Conservation (phyloP, 306 rosid genomes). For the Citrullus colocynthis region DNA sequence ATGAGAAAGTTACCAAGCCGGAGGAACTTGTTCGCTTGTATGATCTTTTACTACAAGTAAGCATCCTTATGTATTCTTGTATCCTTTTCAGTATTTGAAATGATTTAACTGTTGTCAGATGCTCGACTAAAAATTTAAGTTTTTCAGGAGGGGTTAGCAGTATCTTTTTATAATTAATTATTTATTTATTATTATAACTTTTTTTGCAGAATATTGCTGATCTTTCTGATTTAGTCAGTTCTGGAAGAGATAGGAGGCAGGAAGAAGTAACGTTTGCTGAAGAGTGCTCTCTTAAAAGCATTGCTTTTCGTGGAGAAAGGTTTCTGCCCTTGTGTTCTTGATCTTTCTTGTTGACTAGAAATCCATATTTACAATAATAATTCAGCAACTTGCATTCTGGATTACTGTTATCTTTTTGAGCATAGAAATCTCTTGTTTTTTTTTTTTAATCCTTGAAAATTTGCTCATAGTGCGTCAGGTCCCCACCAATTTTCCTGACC, state of each 20-base stretch:
- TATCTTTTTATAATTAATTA: neutral
- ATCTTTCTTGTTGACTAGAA: slow-evolving; percentile 2
- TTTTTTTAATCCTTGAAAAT: neutral
- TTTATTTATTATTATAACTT: neutral
- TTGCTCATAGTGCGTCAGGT: neutral
- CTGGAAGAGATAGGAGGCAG: slow-evolving; percentile 69
- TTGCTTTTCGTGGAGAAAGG: slow-evolving; percentile 90
- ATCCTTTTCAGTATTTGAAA: neutral
- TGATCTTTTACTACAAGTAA: slow-evolving; percentile 84
- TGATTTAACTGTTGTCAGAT: neutral
- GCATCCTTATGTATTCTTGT: slow-evolving; percentile 6
- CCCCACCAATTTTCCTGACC: neutral
- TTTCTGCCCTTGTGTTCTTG: slow-evolving; percentile 17
- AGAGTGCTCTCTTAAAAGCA: slow-evolving; percentile 54
- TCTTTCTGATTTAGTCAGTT: slow-evolving; percentile 88
- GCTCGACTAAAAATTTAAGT: neutral
- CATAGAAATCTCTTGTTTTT: neutral
- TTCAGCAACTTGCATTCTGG: neutral
- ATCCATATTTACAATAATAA: slow-evolving; percentile 1
- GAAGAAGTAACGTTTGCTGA: slow-evolving; percentile 69
- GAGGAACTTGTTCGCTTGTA: slow-evolving; percentile 95
- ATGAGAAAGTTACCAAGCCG: slow-evolving; percentile 91
- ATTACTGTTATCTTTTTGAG: neutral
- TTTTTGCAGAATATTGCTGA: slow-evolving; percentile 78
- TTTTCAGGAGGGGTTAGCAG: slow-evolving; percentile 5